Conservation (phyloP, 2,329 filamentous ascomycete genomes). For the Tolypocladium cylindrosporum region DNA sequence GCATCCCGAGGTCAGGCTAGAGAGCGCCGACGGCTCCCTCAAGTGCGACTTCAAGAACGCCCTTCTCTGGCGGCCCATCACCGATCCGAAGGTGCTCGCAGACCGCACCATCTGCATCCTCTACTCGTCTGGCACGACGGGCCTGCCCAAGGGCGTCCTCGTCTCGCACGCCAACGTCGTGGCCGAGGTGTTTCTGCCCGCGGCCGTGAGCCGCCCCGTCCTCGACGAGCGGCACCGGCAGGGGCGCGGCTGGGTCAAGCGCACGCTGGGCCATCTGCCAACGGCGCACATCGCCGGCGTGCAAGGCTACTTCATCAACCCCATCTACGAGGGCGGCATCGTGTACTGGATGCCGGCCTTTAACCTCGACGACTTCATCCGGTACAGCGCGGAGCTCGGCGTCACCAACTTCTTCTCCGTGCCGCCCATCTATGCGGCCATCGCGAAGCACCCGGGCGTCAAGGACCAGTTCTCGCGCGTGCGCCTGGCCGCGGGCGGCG, state of each 20-base stretch:
- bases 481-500: slow-evolving; percentile 37
- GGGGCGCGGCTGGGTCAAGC: slow-evolving; percentile 16
- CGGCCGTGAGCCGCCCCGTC: slow-evolving; percentile 17
- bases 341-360: slow-evolving; percentile 57
- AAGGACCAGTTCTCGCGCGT: slow-evolving; percentile 44
- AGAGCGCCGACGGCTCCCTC: slow-evolving; percentile 12
- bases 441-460: slow-evolving; percentile 45
- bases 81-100: slow-evolving; percentile 33
- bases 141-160: slow-evolving; percentile 34
- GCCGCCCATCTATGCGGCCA: slow-evolving; percentile 49
- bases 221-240: slow-evolving; percentile 14
- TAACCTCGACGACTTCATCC: slow-evolving; percentile 44
- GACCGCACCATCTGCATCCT: slow-evolving; percentile 30
- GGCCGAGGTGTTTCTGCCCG: slow-evolving; percentile 20
- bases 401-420: slow-evolving; percentile 49
- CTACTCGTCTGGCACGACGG: slow-evolving; percentile 40
- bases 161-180: slow-evolving; percentile 36
- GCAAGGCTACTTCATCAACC: slow-evolving; percentile 31
- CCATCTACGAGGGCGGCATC: slow-evolving; percentile 30
- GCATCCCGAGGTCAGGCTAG: slow-evolving; percentile 14
- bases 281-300: slow-evolving; percentile 36
- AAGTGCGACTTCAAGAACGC: slow-evolving; percentile 20
- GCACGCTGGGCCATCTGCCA: slow-evolving; percentile 32
- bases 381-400: slow-evolving; percentile 36
- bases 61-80: slow-evolving; percentile 44